Evolutionary conservation across 176 grass and related monocot genomes (phyloP), one percentile per base, ranked within the genome.

Genomic region (Luzula sylvatica): DNA sequence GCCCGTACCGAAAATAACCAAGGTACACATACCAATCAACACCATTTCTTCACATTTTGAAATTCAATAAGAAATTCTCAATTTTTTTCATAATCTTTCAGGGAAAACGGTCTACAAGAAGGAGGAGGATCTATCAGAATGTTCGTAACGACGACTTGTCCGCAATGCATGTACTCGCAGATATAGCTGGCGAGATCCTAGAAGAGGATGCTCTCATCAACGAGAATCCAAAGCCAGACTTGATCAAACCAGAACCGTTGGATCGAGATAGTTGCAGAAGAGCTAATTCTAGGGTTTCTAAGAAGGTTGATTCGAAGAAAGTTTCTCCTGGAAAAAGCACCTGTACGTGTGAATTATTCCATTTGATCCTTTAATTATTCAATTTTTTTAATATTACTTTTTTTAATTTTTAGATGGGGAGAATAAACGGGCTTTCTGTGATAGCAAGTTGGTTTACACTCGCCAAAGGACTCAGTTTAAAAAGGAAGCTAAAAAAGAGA

Each of bases 381-480:
- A 8, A 20, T 3, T 50, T 38, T 7, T 14, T 22, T 23, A 49
- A 38, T 61, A 11, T 23, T 3, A 23, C 5, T 6, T 40, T 52
- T 68, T 42, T 83, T 26, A 72, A 43, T 53, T 50, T 5, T 67
- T 59, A 96, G 81, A 82, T 92, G 71, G 78, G 38, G 86, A 86
- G 56, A 64, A 40, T 49, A 87, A 92, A 53, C 58, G 74, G 52
- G 71, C 59, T 65, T 87, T 87, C 57, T 35, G 48, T 32, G 65
- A 76, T 46, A 98, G 86, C 53, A 83, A 71, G 66, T 67, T 92
- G 75, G 67, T 64, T 74, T 98, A 80, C 73, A 92, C 78, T 22
- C 75, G 93, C 20, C 86, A 87, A 70, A 92, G 82, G 53, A 87
- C 81, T 46, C 86, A 86, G 28, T 98, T 98, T 47, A 92, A 87